Percentiles rank a stretch among this genome's conserved stretches.
phyloP scores from a whole-genome alignment of 2,329 filamentous ascomycete genomes.

The Stagonosporopsis chrysanthemi region DNA sequence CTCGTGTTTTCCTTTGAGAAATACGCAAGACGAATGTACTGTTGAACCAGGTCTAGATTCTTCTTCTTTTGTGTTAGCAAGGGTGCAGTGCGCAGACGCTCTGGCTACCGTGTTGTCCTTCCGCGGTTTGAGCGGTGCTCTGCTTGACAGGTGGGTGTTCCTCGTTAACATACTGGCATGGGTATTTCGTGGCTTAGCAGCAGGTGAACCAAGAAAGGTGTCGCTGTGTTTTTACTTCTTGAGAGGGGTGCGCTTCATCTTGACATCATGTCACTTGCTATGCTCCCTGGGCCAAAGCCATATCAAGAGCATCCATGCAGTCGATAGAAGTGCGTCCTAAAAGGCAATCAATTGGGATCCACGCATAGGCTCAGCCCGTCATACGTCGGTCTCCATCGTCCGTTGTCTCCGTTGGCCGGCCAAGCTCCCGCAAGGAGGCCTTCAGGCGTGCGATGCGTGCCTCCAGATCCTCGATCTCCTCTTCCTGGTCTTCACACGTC shows the following conservation, averaged over 20 bases:
- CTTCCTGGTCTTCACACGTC: slow-evolving; percentile 71
- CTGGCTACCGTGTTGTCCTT: slow-evolving; percentile 9
- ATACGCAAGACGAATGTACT: too few relatives aligned
- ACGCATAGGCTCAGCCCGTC: slow-evolving; percentile 42
- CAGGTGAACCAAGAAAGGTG: too few relatives aligned
- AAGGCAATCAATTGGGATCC: slow-evolving; percentile 40
- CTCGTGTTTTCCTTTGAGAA: too few relatives aligned
- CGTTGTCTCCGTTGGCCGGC: slow-evolving; percentile 28
- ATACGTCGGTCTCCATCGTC: slow-evolving; percentile 46
- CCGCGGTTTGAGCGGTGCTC: slow-evolving; percentile 16
- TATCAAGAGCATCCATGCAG: slow-evolving; percentile 42
- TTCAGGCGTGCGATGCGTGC: slow-evolving; percentile 69
- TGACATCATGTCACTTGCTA: slow-evolving; percentile 18
- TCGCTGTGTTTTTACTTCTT: not conserved
- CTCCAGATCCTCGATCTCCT: slow-evolving; percentile 73
- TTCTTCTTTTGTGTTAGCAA: too few relatives aligned
- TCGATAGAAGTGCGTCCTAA: slow-evolving; percentile 35
- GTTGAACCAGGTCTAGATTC: too few relatives aligned
- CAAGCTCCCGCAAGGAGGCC: slow-evolving; percentile 43
- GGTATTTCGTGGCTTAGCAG: not conserved
- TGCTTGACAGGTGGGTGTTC: slow-evolving; percentile 16
- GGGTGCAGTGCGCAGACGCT: not conserved
- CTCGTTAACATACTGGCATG: slow-evolving; percentile 12
- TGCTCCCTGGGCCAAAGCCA: slow-evolving; percentile 28
- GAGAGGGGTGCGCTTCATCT: slow-evolving; percentile 2